These are phyloP conservation scores for Taphrina betulina DNA, from an alignment of 1,139 yeast genomes.

Conservation along the genomic window DNA sequence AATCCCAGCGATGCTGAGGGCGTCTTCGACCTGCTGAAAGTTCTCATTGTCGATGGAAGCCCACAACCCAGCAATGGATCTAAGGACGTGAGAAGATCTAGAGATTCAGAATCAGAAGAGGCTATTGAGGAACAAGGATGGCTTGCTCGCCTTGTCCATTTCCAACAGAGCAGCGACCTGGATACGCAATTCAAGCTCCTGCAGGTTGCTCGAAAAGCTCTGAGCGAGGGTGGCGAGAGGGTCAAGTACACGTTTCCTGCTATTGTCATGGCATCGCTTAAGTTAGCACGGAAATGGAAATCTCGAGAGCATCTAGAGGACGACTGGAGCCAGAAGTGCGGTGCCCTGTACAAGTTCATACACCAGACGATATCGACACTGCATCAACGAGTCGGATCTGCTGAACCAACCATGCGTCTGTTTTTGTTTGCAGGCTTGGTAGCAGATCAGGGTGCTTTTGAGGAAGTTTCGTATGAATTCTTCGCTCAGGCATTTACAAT, in stretches of 20 bases:
- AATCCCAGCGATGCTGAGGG: conserved; percentile 45
- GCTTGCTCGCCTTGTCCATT: conserved; percentile 67
- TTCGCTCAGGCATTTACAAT: conserved; percentile 84
- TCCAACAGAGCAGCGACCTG: conserved; percentile 55
- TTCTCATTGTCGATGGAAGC: conserved; percentile 43
- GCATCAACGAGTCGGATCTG: conserved; percentile 51
- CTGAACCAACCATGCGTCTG: conserved; percentile 53
- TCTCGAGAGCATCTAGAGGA: conserved; percentile 39
- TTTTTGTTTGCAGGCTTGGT: conserved; percentile 53
- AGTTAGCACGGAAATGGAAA: conserved; percentile 55
- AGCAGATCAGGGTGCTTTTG: conserved; percentile 69
- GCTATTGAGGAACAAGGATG: conserved; percentile 60
- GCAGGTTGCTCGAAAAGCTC: conserved; percentile 55
- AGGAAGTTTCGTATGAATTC: conserved; percentile 78
- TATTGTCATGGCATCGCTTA: conserved; percentile 60
- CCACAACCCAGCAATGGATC: conserved; percentile 36
- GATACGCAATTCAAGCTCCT: conserved; percentile 56
- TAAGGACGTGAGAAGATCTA: conserved; percentile 35
- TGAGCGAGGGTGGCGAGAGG: conserved; percentile 56
- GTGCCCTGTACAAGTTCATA: conserved; percentile 65
- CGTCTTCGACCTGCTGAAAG: conserved; percentile 46
- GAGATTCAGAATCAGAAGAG: conserved; percentile 41
- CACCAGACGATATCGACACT: conserved; percentile 72
- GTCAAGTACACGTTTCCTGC: conserved; percentile 73
- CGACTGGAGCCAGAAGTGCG: conserved; percentile 45